Percentiles rank a stretch among this genome's conserved stretches.
Evolutionary conservation across 129 eudicot species (phyloP).

Genomic region (Gnaphalium uliginosum): DNA sequence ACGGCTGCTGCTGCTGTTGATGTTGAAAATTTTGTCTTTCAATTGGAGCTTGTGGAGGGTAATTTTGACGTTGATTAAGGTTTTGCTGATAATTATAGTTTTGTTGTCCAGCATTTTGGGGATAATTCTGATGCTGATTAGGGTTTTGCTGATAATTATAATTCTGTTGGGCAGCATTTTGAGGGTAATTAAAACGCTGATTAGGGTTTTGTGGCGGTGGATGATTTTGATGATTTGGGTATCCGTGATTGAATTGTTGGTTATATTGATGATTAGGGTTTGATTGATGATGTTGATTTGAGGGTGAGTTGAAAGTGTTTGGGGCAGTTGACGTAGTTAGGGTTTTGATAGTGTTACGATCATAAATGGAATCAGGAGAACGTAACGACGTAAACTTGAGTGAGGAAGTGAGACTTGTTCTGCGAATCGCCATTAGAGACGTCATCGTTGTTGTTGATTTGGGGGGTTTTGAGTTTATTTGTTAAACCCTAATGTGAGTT

Average conservation of each 20-base stretch:
- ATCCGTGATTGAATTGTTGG: constrained; percentile 22
- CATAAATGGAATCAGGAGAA: constrained; percentile 19
- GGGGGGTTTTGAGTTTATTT: constrained; percentile 18
- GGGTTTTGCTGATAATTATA: neutral
- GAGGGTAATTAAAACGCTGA: constrained; percentile 29
- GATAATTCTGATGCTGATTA: constrained; percentile 21
- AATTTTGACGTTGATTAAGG: neutral
- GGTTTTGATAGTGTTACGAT: constrained; percentile 3
- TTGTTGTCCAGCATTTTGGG: constrained; percentile 13
- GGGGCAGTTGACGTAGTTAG: constrained; percentile 30
- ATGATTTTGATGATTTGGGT: neutral
- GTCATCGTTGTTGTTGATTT: constrained; percentile 20
- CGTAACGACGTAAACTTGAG: constrained; percentile 25
- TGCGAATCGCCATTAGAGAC: constrained; percentile 39
- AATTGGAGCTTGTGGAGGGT: neutral
- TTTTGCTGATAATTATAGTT: neutral
- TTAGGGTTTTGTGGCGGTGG: constrained; percentile 6
- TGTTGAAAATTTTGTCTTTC: constrained; percentile 17
- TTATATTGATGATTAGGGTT: constrained; percentile 31
- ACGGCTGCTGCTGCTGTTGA: constrained; percentile 11
- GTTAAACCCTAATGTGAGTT: constrained; percentile 36
- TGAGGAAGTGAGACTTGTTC: constrained; percentile 24
- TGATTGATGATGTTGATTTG: constrained; percentile 16
- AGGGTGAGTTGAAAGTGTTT: constrained; percentile 22
- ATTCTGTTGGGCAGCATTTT: constrained; percentile 20